phyloP scores from a whole-genome alignment of 257 asterid species.

The Nicotiana tabacum region DNA sequence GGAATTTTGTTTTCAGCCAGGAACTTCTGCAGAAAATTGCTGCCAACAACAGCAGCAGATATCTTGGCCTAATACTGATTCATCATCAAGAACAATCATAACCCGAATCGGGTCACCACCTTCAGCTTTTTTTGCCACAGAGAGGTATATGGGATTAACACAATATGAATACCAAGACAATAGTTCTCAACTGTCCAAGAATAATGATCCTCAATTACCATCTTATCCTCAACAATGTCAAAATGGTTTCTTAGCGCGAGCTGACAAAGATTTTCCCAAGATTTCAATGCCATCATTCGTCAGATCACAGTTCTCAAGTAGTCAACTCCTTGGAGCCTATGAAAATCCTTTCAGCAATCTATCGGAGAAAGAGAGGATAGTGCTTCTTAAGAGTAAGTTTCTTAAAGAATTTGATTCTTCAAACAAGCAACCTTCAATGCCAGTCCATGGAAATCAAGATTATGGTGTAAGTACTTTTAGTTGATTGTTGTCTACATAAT shows the following conservation, averaged over 20 bases:
- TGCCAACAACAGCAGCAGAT: constrained; percentile 15
- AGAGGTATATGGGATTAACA: constrained; percentile 45
- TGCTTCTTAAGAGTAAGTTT: constrained; percentile 51
- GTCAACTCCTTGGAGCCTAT: constrained; percentile 5
- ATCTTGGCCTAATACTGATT: constrained; percentile 17
- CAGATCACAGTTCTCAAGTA: constrained; percentile 17
- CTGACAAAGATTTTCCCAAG: constrained; percentile 18
- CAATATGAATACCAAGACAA: constrained; percentile 27
- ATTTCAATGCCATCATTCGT: constrained; percentile 7
- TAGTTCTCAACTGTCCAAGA: constrained; percentile 25
- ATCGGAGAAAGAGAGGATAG: constrained; percentile 47
- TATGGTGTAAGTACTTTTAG: constrained; percentile 36
- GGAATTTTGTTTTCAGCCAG: constrained; percentile 27
- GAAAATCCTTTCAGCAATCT: constrained; percentile 40
- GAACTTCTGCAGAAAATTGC: constrained; percentile 13
- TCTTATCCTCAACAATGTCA: constrained; percentile 21
- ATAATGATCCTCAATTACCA: constrained; percentile 15
- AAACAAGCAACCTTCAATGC: constrained; percentile 17
- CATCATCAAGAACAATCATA: constrained; percentile 39
- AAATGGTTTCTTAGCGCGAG: constrained; percentile 25
- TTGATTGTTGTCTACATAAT: neutral
- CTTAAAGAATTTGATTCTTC: constrained; percentile 35
- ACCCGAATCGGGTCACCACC: constrained; percentile 50
- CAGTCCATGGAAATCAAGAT: constrained; percentile 33
- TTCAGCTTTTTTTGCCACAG: constrained; percentile 46